These are phyloP conservation scores for Naganishia friedmannii DNA, from an alignment of 768 basidiomycete genomes.

Conservation along the genomic window DNA sequence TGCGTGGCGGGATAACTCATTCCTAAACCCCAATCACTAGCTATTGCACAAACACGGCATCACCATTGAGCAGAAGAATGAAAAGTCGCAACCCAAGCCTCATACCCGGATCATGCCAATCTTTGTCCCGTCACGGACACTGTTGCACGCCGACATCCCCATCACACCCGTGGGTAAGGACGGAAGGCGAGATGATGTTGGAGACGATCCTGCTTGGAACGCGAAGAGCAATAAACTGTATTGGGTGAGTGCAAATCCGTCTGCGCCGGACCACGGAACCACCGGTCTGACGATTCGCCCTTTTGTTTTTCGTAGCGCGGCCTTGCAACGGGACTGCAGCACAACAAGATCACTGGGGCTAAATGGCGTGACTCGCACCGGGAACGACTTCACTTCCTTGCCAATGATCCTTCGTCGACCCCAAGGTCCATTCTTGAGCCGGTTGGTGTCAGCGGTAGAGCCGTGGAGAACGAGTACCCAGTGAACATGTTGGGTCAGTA, in stretches of 20 bases:
- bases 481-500: conserved; percentile 43
- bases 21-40: conserved; percentile 29
- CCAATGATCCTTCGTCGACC: conserved; percentile 41
- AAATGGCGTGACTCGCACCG: conserved; percentile 50
- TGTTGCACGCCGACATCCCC: conserved; percentile 51
- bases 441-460: conserved; percentile 42
- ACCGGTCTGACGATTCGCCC: not conserved
- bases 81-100: conserved; percentile 49
- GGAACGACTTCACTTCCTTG: conserved; percentile 50
- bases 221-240: conserved; percentile 51
- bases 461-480: conserved; percentile 41
- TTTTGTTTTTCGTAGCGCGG: conserved; percentile 42
- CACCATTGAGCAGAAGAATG: conserved; percentile 45
- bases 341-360: conserved; percentile 43
- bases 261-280: not conserved
- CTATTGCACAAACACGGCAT: conserved; percentile 51
- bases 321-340: conserved; percentile 48
- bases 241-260: conserved; percentile 41
- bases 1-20: not conserved
- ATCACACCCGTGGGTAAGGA: conserved; percentile 51
- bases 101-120: conserved; percentile 52
- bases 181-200: conserved; percentile 49
- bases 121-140: conserved; percentile 49
- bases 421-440: conserved; percentile 46
- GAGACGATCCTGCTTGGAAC: conserved; percentile 49